Conservation (phyloP, 306 rosid species). For the Medicago lupulina region DNA sequence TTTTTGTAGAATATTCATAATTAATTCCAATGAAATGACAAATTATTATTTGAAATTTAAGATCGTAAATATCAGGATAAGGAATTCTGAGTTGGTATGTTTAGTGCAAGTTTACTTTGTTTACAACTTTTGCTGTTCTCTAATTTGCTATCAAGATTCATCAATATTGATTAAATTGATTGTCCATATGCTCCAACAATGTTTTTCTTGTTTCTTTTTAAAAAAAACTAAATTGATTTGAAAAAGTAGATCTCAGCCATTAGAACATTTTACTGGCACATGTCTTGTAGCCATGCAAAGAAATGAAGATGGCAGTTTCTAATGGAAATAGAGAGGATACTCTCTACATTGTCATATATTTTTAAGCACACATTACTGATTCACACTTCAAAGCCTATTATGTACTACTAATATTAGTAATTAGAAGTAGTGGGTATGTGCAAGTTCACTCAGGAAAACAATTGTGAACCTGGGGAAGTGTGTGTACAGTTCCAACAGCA, state of each 20-base stretch:
- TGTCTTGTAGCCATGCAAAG: no score
- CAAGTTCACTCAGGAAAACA: slow-evolving; percentile 34
- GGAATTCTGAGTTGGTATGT: neutral
- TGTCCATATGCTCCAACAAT: neutral
- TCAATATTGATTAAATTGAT: neutral
- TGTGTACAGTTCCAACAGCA: slow-evolving; percentile 45
- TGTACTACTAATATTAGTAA: neutral
- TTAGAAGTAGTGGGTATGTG: neutral
- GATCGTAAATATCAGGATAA: neutral
- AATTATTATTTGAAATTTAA: slow-evolving; percentile 1
- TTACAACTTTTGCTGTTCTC: neutral
- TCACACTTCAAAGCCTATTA: neutral
- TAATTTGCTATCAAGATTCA: neutral
- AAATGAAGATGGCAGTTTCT: neutral
- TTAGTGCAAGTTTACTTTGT: neutral
- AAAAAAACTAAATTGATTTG: no score
- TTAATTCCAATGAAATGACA: neutral
- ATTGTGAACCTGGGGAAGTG: slow-evolving; percentile 15
- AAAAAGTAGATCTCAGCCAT: no score
- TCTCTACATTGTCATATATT: neutral
- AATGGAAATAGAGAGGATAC: neutral
- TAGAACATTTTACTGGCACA: no score
- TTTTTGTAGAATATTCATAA: slow-evolving; percentile 6
- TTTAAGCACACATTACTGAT: neutral
- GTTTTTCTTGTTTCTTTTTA: no score